Evolutionary conservation across 2,329 filamentous ascomycete genomes (phyloP).

Genomic region (Ophiognomonia clavigignenti-juglandacearum): DNA sequence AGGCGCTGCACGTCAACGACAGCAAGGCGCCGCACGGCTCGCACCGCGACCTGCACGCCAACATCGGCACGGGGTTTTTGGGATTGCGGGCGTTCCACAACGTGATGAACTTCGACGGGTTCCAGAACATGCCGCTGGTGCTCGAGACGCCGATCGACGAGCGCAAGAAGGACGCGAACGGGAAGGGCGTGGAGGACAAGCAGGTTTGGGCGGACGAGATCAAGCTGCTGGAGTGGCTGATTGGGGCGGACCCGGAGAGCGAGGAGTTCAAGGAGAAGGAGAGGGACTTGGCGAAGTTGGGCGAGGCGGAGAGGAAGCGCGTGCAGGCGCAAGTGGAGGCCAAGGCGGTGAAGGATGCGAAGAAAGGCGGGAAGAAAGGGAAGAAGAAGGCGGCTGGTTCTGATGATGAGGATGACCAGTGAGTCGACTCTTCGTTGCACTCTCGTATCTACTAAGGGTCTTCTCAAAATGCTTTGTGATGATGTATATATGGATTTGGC

Average conservation of each 20-base stretch:
- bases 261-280: slow-evolving; percentile 67
- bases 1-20: slow-evolving; percentile 89
- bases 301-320: slow-evolving; percentile 66
- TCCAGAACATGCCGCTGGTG: slow-evolving; percentile 81
- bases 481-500: slow-evolving; percentile 7
- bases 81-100: slow-evolving; percentile 88
- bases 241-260: slow-evolving; percentile 76
- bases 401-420: slow-evolving; percentile 30
- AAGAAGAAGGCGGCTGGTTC: slow-evolving; percentile 24
- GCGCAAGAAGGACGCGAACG: slow-evolving; percentile 52
- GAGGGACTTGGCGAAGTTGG: slow-evolving; percentile 59
- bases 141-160: slow-evolving; percentile 92
- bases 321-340: slow-evolving; percentile 75
- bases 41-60: slow-evolving; percentile 85
- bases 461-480: not conserved
- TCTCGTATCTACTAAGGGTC: no score
- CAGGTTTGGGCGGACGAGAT: slow-evolving; percentile 89
- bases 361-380: slow-evolving; percentile 33
- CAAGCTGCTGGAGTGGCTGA: slow-evolving; percentile 83
- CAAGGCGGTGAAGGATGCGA: slow-evolving; percentile 59
- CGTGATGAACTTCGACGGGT: slow-evolving; percentile 75
- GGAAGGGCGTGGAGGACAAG: slow-evolving; percentile 70
- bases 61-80: slow-evolving; percentile 92
- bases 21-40: slow-evolving; percentile 84
- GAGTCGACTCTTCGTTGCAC: slow-evolving; percentile 6